Percentiles rank a stretch among this genome's conserved stretches.
phyloP scores from a whole-genome alignment of 2,329 filamentous ascomycete genomes.

The Diaporthe sp. region DNA sequence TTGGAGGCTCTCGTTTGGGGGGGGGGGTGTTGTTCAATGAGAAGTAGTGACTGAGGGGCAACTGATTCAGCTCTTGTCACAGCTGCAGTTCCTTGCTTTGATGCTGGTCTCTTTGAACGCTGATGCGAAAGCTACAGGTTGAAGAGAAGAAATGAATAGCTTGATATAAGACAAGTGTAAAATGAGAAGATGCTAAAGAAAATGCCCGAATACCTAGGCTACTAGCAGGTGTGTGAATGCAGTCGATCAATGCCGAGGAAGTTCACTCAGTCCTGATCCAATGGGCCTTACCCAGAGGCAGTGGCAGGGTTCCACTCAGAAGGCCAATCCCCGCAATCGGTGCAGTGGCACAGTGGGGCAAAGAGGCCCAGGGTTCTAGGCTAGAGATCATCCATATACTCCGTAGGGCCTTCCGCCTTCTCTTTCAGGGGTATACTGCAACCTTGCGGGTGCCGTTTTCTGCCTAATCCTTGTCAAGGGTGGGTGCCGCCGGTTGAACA shows the following conservation, averaged over 20 bases:
- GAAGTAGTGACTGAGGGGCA: constrained; percentile 18
- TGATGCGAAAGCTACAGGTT: neutral
- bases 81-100: neutral
- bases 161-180: neutral
- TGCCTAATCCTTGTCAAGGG: constrained; percentile 22
- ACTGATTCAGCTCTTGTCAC: constrained; percentile 4
- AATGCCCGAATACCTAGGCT: constrained; percentile 6
- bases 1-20: neutral
- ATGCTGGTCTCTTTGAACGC: neutral
- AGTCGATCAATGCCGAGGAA: constrained; percentile 36
- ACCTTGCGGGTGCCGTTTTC: constrained; percentile 1
- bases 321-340: constrained; percentile 16
- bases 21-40: neutral
- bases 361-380: constrained; percentile 2
- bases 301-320: constrained; percentile 23
- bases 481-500: neutral
- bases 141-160: neutral
- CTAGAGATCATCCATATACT: neutral
- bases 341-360: constrained; percentile 12
- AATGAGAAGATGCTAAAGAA: constrained; percentile 20
- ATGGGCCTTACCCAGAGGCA: neutral
- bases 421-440: constrained; percentile 25
- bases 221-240: constrained; percentile 14
- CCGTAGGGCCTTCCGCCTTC: constrained; percentile 33
- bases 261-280: constrained; percentile 7